Evolutionary conservation across 2,329 filamentous ascomycete species (phyloP), one percentile per base, ranked within the genome.

Genomic region (Lachnellula cervina): DNA sequence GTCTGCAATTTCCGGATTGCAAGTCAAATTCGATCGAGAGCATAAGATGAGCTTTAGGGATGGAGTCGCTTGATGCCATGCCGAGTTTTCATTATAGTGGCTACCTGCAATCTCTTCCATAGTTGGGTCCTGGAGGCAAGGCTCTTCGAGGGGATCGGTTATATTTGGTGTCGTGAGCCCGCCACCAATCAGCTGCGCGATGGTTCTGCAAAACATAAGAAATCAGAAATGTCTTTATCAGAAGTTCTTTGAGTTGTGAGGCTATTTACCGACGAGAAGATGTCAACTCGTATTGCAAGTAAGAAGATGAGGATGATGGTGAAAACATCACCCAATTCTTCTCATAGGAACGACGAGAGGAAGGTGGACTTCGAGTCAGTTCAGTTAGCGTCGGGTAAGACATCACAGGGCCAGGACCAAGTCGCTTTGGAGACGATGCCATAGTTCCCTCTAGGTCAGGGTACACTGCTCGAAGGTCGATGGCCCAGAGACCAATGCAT

Each of bases 261-360:
- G 23, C 21, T 21, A 13, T 14, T 28, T 46, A 46, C 44, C 63
- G 54, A n/a, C 47, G 66, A 14, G 65, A 60, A 5, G 62, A 61
- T 17, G 63, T 62, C 19, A 73, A 45, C 52, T 74, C 71, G 56
- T 73, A 74, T 47, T 72, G 70, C 14, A 74, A 58, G 57, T 71
- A 74, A 2, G 69, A 64, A 25, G 67, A 68, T 16, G 66, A 64
- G 4, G 59, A 56, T 5, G 62, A 63, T 4, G 68, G 64, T 38
- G 70, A 73, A 62, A 72, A 73, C 42, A 72, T 63, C 21, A 73
- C 62, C 72, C 72, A 74, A 37, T 74, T 74, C 64, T 74, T 74
- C 59, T 74, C 72, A 43, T 73, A 70, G 17, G 65, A 61, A 34
- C 62, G 62, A 8, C 71, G 64, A 7, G 66, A 69, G 6, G 56